phyloP scores from a whole-genome alignment of 2,329 filamentous ascomycete genomes.

The Colletotrichum echinochloae region DNA sequence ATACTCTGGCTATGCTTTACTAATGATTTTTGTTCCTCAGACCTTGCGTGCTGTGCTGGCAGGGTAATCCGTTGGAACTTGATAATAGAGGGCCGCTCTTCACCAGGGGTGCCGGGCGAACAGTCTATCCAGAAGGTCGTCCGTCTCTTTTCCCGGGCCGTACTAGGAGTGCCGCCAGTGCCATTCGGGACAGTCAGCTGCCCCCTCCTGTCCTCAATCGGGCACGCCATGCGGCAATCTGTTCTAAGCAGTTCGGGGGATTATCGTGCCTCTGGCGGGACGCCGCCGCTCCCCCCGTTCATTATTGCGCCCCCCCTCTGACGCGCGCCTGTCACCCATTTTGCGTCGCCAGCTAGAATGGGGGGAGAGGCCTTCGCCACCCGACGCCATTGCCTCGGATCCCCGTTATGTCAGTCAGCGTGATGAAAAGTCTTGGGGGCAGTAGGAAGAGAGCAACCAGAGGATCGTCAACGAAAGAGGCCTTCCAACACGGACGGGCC shows the following conservation, averaged over 20 bases:
- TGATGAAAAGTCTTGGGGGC: slow-evolving; percentile 23
- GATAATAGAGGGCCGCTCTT: slow-evolving; percentile 8
- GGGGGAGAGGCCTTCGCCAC: slow-evolving; percentile 17
- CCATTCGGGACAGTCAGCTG: slow-evolving; percentile 39
- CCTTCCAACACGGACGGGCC: slow-evolving; percentile 22
- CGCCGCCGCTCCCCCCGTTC: slow-evolving; percentile 27
- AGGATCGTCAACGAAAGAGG: slow-evolving; percentile 16
- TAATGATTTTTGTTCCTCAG: neutral
- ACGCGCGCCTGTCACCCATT: slow-evolving; percentile 16
- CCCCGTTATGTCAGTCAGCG: neutral
- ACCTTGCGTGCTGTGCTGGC: neutral
- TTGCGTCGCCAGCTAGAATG: slow-evolving; percentile 21
- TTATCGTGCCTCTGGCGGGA: slow-evolving; percentile 34
- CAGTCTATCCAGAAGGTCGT: slow-evolving; percentile 2
- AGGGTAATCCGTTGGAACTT: neutral
- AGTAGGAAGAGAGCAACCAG: slow-evolving; percentile 1
- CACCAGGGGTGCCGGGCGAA: slow-evolving; percentile 13
- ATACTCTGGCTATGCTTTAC: slow-evolving; percentile 4
- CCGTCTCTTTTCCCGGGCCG: slow-evolving; percentile 22
- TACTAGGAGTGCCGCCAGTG: slow-evolving; percentile 30
- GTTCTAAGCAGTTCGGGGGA: slow-evolving; percentile 32
- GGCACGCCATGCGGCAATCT: slow-evolving; percentile 37
- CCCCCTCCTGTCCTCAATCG: slow-evolving; percentile 11
- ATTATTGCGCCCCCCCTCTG: slow-evolving; percentile 6
- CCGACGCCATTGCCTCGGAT: slow-evolving; percentile 14